These are phyloP conservation scores for Camellia sinensis DNA, from an alignment of 148 eudicot genomes.

Conservation along the genomic window DNA sequence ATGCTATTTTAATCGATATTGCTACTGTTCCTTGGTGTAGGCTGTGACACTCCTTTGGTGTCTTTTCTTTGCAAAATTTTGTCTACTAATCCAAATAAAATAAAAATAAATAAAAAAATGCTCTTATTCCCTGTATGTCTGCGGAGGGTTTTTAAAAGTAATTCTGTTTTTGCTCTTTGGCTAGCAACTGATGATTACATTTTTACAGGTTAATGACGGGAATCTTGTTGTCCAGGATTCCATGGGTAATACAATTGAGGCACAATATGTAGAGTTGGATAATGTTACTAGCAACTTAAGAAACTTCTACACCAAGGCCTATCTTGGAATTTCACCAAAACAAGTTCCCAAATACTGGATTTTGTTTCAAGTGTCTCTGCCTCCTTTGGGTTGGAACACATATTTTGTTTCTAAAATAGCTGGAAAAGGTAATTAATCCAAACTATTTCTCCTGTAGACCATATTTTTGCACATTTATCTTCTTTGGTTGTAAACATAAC, in stretches of 20 bases:
- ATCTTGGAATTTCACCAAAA: conserved; percentile 48
- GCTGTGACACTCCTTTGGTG: background rate
- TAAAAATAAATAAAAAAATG: background rate
- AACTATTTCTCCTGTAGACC: background rate
- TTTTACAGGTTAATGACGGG: conserved; percentile 59
- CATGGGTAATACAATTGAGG: conserved; percentile 46
- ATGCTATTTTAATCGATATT: background rate
- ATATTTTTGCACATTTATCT: background rate
- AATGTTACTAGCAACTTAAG: conserved; percentile 62
- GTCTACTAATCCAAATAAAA: background rate
- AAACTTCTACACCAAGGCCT: conserved; percentile 64
- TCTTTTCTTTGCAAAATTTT: background rate
- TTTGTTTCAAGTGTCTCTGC: conserved; percentile 62
- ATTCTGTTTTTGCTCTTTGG: background rate
- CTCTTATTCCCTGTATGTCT: background rate
- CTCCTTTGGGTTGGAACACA: conserved; percentile 84
- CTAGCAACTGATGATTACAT: background rate
- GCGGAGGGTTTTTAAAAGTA: background rate
- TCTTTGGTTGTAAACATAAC: background rate
- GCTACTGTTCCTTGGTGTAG: too few relatives aligned
- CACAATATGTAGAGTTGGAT: conserved; percentile 66
- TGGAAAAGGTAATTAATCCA: conserved; percentile 39
- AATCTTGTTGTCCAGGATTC: conserved; percentile 66
- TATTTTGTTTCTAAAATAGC: conserved; percentile 53
- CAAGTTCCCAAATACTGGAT: conserved; percentile 76